Conservation (phyloP, 805 yeast genomes). For the Candida ulmi region DNA sequence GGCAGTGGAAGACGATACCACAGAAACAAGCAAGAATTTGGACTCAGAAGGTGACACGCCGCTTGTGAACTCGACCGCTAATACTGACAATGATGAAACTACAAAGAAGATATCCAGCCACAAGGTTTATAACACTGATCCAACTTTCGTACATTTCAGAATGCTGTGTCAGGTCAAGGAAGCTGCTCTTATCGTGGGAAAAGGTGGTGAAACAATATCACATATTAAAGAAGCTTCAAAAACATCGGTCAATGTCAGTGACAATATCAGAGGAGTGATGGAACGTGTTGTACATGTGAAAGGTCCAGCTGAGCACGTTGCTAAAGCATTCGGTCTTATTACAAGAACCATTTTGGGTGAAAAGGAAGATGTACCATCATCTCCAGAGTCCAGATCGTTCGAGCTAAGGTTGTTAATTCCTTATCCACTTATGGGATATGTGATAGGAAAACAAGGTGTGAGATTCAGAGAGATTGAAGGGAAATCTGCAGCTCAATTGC, state of each 20-base stretch:
- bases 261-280: constrained; percentile 62
- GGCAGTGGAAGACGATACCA: constrained; percentile 29
- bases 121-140: constrained; percentile 39
- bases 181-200: constrained; percentile 72
- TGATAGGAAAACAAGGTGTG: constrained; percentile 73
- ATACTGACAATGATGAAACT: not conserved
- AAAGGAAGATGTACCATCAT: constrained; percentile 58
- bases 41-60: constrained; percentile 1
- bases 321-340: constrained; percentile 75
- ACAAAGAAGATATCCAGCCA: constrained; percentile 10
- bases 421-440: constrained; percentile 72
- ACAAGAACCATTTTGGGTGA: constrained; percentile 62
- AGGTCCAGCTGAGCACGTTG: constrained; percentile 73
- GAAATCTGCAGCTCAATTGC: constrained; percentile 68
- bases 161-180: constrained; percentile 74
- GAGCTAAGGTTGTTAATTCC: constrained; percentile 64
- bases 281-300: constrained; percentile 71
- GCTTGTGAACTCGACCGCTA: no score
- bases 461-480: constrained; percentile 79
- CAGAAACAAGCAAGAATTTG: no score
- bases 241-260: constrained; percentile 66
- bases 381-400: constrained; percentile 46
- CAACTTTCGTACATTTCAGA: constrained; percentile 61
- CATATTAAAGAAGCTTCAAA: constrained; percentile 57
- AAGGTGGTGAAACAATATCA: constrained; percentile 69